Base-by-base conservation (phyloP, 2,329 filamentous ascomycete species). In the Aspergillus fumigatus region DNA sequence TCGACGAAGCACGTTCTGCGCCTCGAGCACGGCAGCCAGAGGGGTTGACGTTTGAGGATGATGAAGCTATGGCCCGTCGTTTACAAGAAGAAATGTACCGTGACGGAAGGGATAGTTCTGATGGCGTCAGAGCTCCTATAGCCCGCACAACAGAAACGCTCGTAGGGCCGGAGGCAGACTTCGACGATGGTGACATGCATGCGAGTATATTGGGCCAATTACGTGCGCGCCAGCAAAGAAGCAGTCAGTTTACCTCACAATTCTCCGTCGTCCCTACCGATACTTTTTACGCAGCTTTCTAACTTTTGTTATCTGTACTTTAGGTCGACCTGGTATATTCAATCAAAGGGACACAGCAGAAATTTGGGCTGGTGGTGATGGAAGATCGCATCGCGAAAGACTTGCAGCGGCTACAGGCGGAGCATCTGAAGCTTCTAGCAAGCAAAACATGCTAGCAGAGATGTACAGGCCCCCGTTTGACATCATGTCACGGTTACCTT, bases 381-480 rank as follows among this genome's bases (percentile, higher is more conserved):
- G 77, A 26, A 72, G 69, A 26, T 71, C 77, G 10, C 80, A 80
- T 50, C 80, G 82, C 50, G 77, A 79, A 60, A 77, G 76, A 57
- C 77, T 88, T 14, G 78, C 85, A 25, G 79, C 79, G 53, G 83
- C 85, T 4, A 88, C 86, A 0, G 86, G 84, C 11, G 87, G 84
- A 53, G 82, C 83, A 25, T 88, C 86, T 25, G 84, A 88, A 63
- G 66, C 82, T 60, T 87, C 86, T 5, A 80, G 82, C 43, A 92
- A 94, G 70, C 85, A 88, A 9, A 88, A 83, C 62, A 86, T 90
- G 66, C 85, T 99, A 3, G 92, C 93, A 40, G 90, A 97, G 70
- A 84, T 99, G 59, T 99, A 95, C 75, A 84, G 92, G 41, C 94
- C 94, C 2, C 94, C 94, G 0, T 94, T 92, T 72, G 91, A 97